Evolutionary conservation across 345 rosid species (phyloP), one percentile per base, ranked within the genome.

Genomic region (Fremontodendron californicum): DNA sequence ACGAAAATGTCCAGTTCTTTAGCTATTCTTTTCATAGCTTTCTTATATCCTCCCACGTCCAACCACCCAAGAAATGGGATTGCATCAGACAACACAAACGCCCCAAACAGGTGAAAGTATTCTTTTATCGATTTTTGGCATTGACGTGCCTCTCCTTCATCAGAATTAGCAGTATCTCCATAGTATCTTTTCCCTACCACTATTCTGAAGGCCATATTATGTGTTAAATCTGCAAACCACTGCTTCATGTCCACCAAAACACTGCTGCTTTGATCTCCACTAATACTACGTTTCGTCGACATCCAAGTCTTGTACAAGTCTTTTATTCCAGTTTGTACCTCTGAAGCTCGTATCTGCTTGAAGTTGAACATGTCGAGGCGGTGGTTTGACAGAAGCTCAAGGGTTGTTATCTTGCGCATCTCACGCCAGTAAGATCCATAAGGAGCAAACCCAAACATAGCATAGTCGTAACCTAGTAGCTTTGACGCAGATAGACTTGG

Each of bases 401-500:
- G 2, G 0, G 64, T 72, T 0, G 70, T 55, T 5, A 81, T 75
- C 80, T 86, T 86, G 27, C 78, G 84, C 77, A 82, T 82, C 69
- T 88, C 87, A 3, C 79, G 79, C 85, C 87, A 84, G 82, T 79
- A 82, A 46, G 75, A 13, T 0, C 90, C 83, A 2, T 84, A 86
- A 60, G 89, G 85, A 57, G 86, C 82, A 8, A 85, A 79, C 2
- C 87, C 86, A 13, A 86, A 81, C 89, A 86, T 84, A 37, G 86
- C 86, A 29, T 37, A 70, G 43, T 79, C 2, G 62, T 79, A 88
- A 42, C 85, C 81, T 23, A 84, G 63, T 0, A 81, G 78, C 75
- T 76, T 81, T 6, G 85, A 75, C 42, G 89, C 87, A 6, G 75
- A n/a, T 23, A 63, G 16, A 18, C 9, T 11, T 6, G 85, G 86